Percentiles rank a stretch among this genome's conserved stretches.
phyloP scores from a whole-genome alignment of 345 rosid species.

The Syzygium aqueum region DNA sequence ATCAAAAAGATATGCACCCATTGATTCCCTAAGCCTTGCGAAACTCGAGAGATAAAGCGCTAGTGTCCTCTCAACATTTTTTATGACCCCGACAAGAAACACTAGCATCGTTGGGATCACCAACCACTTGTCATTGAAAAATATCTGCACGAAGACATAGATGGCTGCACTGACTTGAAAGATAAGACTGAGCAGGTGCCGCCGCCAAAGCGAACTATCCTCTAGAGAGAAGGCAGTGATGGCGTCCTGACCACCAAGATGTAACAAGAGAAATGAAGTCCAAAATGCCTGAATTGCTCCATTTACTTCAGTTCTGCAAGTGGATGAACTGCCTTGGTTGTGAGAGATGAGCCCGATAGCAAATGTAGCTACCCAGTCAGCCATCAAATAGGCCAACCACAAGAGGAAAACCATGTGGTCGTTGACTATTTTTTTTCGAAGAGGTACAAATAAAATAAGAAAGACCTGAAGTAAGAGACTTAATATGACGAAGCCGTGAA shows the following conservation, averaged over 20 bases:
- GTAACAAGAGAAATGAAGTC: not conserved
- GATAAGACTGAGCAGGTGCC: not conserved
- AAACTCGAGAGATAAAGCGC: not conserved
- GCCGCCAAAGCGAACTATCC: not conserved
- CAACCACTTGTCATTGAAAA: not conserved
- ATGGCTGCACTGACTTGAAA: not conserved
- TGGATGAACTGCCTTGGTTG: not conserved
- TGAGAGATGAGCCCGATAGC: not conserved
- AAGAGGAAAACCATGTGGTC: not conserved
- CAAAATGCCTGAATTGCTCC: not conserved
- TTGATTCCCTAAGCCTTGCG: not conserved
- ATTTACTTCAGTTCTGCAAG: fast-evolving
- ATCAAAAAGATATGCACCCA: not conserved
- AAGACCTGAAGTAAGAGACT: not conserved
- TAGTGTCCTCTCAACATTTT: not conserved
- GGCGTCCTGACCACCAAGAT: not conserved
- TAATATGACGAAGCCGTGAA: not conserved
- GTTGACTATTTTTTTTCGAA: too few relatives aligned
- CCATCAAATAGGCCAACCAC: not conserved
- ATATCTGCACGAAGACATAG: not conserved
- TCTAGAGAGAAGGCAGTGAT: not conserved
- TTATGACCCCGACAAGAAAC: not conserved
- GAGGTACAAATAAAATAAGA: not conserved
- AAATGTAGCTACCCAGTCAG: not conserved
- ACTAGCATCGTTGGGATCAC: not conserved